Evolutionary conservation across 2,329 filamentous ascomycete species (phyloP), one percentile per base, ranked within the genome.

Genomic region (Macrophomina tecta): DNA sequence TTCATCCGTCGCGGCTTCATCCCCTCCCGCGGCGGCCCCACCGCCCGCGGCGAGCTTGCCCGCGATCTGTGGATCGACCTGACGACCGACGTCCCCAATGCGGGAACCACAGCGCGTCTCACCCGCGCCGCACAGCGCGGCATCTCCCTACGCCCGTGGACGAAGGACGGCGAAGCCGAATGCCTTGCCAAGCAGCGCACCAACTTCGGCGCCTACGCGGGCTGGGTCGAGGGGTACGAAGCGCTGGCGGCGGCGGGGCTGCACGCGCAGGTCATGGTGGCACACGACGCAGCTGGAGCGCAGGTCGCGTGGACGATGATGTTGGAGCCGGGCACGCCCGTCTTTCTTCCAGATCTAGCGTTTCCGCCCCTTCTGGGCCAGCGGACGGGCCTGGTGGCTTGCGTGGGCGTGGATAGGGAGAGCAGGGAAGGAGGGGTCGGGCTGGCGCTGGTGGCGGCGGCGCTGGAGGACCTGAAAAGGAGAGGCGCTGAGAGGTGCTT

Each of bases 1-100:
- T 64, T 64, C 61, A 8, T 18, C 18, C 46, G 49, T 34, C 61
- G 61, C 28, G 61, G 61, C 34, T 64, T 53, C 49, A 8, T 40
- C 7, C 34, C 61, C 36, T n/a, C 42, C 32, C 42, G 30, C 14
- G 28, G 42, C 56, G 28, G 23, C 2, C 23, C 58, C n/a, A 38
- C 42, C 5, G 58, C 58, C 14, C 58, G 58, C 58, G 34, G 48
- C 34, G 48, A 32, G 1, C 11, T 9, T 2, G 23, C 18, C 14
- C 61, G 61, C 48, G 61, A 64, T 48, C 61, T 64, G 18, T 42
- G 11, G n/a, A 52, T 64, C 48, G 32, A 62, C 58, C 56, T 62
- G 28, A 18, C 16, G 28, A 6, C 42, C 3, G 14, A 23, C n/a
- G 32, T 38, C 2, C 61, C 61, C 12, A 52, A 42, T 23, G 6